Evolutionary conservation across 2,329 filamentous ascomycete genomes (phyloP).

Genomic region (Aurifilum marmelostoma): DNA sequence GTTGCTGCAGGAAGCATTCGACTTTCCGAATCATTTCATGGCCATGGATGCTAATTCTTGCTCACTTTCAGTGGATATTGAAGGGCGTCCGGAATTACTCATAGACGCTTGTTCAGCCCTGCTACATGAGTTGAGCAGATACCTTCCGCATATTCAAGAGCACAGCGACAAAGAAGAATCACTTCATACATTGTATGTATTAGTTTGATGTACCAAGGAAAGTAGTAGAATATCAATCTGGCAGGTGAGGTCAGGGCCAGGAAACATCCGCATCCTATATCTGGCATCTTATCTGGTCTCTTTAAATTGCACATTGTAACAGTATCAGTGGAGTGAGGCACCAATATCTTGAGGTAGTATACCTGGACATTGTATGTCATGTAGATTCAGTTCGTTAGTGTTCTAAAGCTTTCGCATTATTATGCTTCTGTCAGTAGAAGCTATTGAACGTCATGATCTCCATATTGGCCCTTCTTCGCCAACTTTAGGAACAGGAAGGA

Average conservation of each 20-base stretch:
- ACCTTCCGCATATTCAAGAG: background rate
- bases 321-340: background rate
- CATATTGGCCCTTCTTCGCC: background rate
- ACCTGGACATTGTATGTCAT: background rate
- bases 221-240: background rate
- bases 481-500: background rate
- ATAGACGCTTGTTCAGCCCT: conserved; percentile 1
- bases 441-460: background rate
- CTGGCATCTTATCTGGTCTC: background rate
- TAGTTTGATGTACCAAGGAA: background rate
- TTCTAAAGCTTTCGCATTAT: background rate
- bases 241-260: background rate
- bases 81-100: conserved; percentile 55
- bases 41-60: conserved; percentile 27
- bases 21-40: background rate
- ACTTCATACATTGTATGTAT: background rate
- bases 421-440: background rate
- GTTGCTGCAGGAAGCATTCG: too few species aligned
- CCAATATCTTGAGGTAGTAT: background rate
- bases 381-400: too few species aligned
- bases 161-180: background rate
- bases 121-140: too few species aligned
- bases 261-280: background rate
- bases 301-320: background rate
- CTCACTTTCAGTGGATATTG: conserved; percentile 62